These are phyloP conservation scores for Backusella australiensis DNA, from an alignment of 192 early-diverging fungal species.

Conservation along the genomic window DNA sequence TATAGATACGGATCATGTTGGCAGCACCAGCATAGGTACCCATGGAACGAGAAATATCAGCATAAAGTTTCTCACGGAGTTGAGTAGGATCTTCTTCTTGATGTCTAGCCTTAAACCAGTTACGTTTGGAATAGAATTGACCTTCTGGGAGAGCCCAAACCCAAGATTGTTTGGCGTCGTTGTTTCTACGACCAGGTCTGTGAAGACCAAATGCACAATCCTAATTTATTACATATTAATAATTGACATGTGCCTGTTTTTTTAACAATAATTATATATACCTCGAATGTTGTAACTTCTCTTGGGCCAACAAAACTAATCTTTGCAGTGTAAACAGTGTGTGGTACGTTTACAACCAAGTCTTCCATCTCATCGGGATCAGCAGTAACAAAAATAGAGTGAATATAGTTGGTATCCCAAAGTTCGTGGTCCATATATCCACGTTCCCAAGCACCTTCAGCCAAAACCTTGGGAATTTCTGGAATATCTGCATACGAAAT, in stretches of 20 bases:
- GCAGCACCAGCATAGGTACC: slow-evolving; percentile 44
- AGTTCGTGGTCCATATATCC: slow-evolving; percentile 23
- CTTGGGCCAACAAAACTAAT: slow-evolving; percentile 38
- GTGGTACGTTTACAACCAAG: slow-evolving; percentile 23
- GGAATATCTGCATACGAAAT: slow-evolving; percentile 44
- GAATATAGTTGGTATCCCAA: slow-evolving; percentile 48
- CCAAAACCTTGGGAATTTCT: slow-evolving; percentile 35
- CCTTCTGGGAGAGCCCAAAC: slow-evolving; percentile 31
- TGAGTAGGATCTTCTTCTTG: slow-evolving; percentile 52
- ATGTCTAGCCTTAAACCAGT: slow-evolving; percentile 45
- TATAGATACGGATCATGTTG: slow-evolving; percentile 44
- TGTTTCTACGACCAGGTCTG: slow-evolving; percentile 44
- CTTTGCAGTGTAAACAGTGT: slow-evolving; percentile 18
- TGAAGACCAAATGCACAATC: slow-evolving; percentile 45
- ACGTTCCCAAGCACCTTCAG: slow-evolving; percentile 37
- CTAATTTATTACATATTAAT: slow-evolving; percentile 13
- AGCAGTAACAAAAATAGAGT: slow-evolving; percentile 40
- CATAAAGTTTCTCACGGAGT: slow-evolving; percentile 50
- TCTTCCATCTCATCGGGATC: slow-evolving; percentile 21
- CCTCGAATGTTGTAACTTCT: slow-evolving; percentile 32
- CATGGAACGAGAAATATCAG: slow-evolving; percentile 39
- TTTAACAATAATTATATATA: slow-evolving; percentile 13
- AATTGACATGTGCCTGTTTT: background rate
- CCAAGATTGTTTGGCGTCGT: slow-evolving; percentile 53
- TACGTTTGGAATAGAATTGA: slow-evolving; percentile 31